phyloP scores from a whole-genome alignment of 2,329 filamentous ascomycete genomes.

The Myriosclerotinia duriaeana region DNA sequence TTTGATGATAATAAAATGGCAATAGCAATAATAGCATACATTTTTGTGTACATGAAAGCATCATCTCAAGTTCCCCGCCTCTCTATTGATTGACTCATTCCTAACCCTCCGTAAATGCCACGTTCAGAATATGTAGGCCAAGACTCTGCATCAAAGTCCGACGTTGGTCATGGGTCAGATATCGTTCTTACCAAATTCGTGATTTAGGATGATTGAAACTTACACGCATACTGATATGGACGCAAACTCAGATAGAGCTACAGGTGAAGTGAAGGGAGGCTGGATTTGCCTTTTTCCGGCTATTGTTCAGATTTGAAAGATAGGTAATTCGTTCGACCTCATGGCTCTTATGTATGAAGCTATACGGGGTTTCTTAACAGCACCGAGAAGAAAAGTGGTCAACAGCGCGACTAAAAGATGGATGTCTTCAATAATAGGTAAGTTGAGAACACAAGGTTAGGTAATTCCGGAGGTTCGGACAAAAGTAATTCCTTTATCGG shows the following conservation, averaged over 20 bases:
- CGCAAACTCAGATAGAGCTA: conserved; percentile 23
- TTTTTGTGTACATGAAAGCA: background rate
- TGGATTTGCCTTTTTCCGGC: conserved; percentile 34
- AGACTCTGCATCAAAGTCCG: background rate
- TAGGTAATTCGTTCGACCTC: conserved; percentile 47
- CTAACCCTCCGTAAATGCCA: background rate
- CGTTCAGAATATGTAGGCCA: too few species aligned
- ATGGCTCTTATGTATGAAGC: conserved; percentile 49
- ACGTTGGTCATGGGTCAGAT: background rate
- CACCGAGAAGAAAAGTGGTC: conserved; percentile 50
- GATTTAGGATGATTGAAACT: background rate
- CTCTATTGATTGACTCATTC: background rate
- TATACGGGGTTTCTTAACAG: conserved; percentile 44
- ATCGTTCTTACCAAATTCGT: background rate
- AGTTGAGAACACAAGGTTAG: too few species aligned
- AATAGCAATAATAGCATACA: conserved; percentile 3
- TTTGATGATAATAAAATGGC: background rate
- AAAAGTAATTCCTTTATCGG: conserved; percentile 3
- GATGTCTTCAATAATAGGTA: too few species aligned
- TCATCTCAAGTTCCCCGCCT: background rate
- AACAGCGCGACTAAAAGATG: conserved; percentile 34
- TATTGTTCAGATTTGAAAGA: conserved; percentile 46
- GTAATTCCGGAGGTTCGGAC: background rate
- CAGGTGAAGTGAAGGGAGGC: conserved; percentile 36
- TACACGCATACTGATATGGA: conserved; percentile 27